phyloP scores from a whole-genome alignment of 768 basidiomycete species.

The Boletus reticulatus region DNA sequence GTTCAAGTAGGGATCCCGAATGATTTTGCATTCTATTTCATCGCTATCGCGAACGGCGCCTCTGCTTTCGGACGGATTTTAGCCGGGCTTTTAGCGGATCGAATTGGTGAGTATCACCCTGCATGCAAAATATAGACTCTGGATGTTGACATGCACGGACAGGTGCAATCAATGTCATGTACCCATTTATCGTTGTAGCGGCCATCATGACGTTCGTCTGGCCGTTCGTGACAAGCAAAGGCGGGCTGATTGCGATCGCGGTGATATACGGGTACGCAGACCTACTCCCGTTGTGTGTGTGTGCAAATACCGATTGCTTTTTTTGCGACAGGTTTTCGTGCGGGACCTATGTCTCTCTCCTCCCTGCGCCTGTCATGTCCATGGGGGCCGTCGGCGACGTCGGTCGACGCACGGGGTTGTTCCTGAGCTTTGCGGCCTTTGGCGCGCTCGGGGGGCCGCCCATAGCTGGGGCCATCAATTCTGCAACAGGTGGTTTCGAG shows the following conservation, averaged over 20 bases:
- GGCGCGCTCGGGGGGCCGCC: conserved; percentile 71
- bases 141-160: neutral
- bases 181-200: conserved; percentile 55
- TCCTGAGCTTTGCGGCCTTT: conserved; percentile 55
- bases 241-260: conserved; percentile 49
- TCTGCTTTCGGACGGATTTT: conserved; percentile 60
- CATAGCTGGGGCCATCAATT: conserved; percentile 67
- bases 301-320: neutral
- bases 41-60: conserved; percentile 66
- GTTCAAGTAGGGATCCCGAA: conserved; percentile 44
- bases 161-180: conserved; percentile 71
- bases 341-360: conserved; percentile 58
- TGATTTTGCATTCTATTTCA: conserved; percentile 59
- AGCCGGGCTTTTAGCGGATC: conserved; percentile 54
- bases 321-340: conserved; percentile 47
- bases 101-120: conserved; percentile 38
- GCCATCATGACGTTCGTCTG: conserved; percentile 64
- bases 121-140: neutral
- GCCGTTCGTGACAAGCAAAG: conserved; percentile 56
- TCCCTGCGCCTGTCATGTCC: conserved; percentile 55
- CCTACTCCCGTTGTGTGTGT: rapidly evolving
- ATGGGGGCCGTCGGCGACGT: conserved; percentile 61
- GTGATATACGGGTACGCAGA: conserved; percentile 61
- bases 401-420: conserved; percentile 65
- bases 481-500: conserved; percentile 45